Evolutionary conservation across 768 basidiomycete species (phyloP), one percentile per base, ranked within the genome.

Genomic region (Gautieria morchelliformis): DNA sequence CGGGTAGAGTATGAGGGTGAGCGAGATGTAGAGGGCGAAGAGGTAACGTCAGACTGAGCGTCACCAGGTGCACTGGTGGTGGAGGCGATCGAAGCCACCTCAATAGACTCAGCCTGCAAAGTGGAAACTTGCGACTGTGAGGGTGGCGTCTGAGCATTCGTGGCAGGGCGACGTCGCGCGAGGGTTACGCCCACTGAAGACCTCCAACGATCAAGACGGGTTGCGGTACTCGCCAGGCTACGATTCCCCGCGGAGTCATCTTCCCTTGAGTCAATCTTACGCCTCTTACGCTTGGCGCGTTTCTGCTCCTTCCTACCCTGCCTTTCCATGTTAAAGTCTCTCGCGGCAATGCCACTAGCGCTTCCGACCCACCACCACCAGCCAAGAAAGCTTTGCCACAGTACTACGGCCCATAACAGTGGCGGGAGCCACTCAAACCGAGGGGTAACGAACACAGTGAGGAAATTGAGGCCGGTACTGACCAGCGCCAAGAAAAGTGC

Each of bases 301-400:
- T 61, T 32, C 63, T 61, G 6, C 72, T 71, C 30, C 47, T 64
- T 60, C 52, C 71, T 71, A 27, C 66, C 60, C 47, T 85, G 68
- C 56, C 82, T 75, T 56, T 89, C 79, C 63, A 49, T 48, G 22
- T 88, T 84, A 50, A 89, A 75, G 61, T 87, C 85, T 30, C 79
- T 76, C 3, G 84, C 78, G 9, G 85, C 89, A 76, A 87, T 90
- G 5, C 92, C 88, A 2, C 87, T 83, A n/a, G 65, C 73, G 49
- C 71, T 71, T 12, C 93, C 93, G 14, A 93, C 92, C 93, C 93
- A 97, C 93, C 93, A 97, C 93, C 93, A 97, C 91, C 92, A 97
- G 0, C 90, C 93, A 20, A 96, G 71, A 70, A 94, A 95, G 69
- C 83, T 91, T 75, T 99, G 96, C 96, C 96, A 99, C 19, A 98